phyloP scores from a whole-genome alignment of 2,329 filamentous ascomycete genomes.

The Colletotrichum spaethianum region DNA sequence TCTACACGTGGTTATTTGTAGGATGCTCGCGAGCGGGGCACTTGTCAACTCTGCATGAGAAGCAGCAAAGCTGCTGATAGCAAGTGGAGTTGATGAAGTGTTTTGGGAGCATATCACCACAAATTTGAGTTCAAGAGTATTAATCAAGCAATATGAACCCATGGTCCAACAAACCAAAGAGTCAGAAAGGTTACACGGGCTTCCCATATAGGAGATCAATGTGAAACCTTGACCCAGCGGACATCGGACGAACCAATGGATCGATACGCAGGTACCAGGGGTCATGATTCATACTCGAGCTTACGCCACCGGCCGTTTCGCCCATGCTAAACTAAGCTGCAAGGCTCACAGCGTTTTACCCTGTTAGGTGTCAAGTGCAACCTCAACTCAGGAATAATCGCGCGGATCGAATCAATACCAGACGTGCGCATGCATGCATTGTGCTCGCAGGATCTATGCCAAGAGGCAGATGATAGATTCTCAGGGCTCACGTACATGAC shows the following conservation, averaged over 20 bases:
- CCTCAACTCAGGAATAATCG: constrained; percentile 6
- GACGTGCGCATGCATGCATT: constrained; percentile 20
- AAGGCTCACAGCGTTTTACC: constrained; percentile 18
- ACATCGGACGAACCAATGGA: constrained; percentile 38
- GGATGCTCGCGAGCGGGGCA: not conserved
- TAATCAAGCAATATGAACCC: constrained; percentile 15
- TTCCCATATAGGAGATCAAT: constrained; percentile 17
- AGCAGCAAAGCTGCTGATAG: not conserved
- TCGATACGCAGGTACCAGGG: constrained; percentile 22
- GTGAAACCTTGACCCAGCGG: constrained; percentile 24
- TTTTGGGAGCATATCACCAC: not conserved
- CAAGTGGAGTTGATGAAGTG: constrained; percentile 15
- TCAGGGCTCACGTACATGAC: constrained; percentile 1
- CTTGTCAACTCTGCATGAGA: not conserved
- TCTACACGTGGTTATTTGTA: constrained; percentile 23
- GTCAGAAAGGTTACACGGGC: constrained; percentile 19
- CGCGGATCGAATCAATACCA: constrained; percentile 36
- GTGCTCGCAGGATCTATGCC: constrained; percentile 9
- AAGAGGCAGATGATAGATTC: constrained; percentile 17
- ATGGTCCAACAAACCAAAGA: not conserved
- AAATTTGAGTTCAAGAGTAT: constrained; percentile 26
- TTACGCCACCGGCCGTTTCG: constrained; percentile 2
- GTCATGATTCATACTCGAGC: constrained; percentile 36
- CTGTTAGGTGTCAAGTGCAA: constrained; percentile 16
- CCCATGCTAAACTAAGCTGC: constrained; percentile 2